Percentiles rank a stretch among this genome's conserved stretches.
These are phyloP conservation scores for Warburgia ugandensis DNA, from an alignment of 164 flowering plant genomes.

Conservation along the genomic window DNA sequence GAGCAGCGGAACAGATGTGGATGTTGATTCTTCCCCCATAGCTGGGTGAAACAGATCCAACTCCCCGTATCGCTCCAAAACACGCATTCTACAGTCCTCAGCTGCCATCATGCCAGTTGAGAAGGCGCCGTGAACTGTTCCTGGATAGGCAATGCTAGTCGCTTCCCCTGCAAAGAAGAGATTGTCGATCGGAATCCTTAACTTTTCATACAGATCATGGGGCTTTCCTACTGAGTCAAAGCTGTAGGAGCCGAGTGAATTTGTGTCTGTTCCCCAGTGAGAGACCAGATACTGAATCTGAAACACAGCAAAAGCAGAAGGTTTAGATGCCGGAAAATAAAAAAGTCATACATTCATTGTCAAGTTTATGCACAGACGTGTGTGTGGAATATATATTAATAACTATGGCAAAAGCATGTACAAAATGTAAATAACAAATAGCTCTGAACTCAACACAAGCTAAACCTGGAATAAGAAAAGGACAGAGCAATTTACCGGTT, in stretches of 20 bases:
- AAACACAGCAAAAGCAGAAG: no score
- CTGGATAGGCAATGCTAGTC: conserved; percentile 63
- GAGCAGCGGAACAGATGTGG: conserved; percentile 50
- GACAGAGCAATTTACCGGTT: conserved; percentile 44
- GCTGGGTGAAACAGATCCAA: conserved; percentile 61
- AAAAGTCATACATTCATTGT: no score
- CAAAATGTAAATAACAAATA: no score
- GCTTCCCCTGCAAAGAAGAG: conserved; percentile 98
- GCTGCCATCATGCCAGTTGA: conserved; percentile 92
- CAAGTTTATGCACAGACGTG: no score
- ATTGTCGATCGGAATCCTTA: conserved; percentile 83
- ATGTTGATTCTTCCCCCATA: conserved; percentile 48
- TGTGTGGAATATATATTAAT: no score
- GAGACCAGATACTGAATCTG: conserved; percentile 93
- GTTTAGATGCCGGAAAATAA: no score
- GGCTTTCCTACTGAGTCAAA: conserved; percentile 79
- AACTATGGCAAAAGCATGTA: no score
- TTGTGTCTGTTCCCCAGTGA: conserved; percentile 77
- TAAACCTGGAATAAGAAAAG: no score
- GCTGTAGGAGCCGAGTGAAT: conserved; percentile 88
- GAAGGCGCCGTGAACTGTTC: conserved; percentile 94
- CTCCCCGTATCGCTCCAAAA: conserved; percentile 71
- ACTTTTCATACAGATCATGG: conserved; percentile 77
- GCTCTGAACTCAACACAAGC: no score
- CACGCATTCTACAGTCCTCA: conserved; percentile 91